Evolutionary conservation across 208 protist species (phyloP), one percentile per base, ranked within the genome.

Genomic region (Herpetomonas tarakana): DNA sequence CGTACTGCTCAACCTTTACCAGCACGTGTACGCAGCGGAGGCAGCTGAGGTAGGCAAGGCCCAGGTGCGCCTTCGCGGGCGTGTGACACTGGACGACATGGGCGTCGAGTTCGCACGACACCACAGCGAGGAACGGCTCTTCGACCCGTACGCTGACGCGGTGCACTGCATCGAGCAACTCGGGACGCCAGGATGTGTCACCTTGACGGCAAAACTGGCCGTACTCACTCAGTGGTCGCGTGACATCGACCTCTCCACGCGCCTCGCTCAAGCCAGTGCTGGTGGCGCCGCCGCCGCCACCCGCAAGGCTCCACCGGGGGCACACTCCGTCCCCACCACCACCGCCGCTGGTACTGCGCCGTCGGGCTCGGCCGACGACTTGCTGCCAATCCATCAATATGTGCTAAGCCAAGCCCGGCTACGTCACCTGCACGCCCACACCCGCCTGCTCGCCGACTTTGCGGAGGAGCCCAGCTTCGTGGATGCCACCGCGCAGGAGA

Each of bases 361-460:
- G n/a, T 65, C 51, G 14, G 84, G 79, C 52, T 92, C 84, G 9
- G 78, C 86, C 0, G 89, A 95, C 69, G 89, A 95, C 51, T 74
- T 95, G 49, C 65, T 95, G 45, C 89, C 89, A 27, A 95, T 95
- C 52, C 77, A 95, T 52, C 82, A 91, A 60, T 95, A 91, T 69
- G 78, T 93, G 2, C 70, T 95, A 12, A 81, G 79, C 28, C 81
- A 86, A 38, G 74, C 79, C 29, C 69, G 52, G 38, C 58, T 84
- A 44, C 38, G 28, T 0, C 57, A 78, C 50, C 59, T 92, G 35
- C 88, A 81, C 63, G 78, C 82, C 19, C 76, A 87, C 26, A 74
- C 75, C 25, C 81, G 72, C 44, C 46, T 95, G 35, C 71, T 95
- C 24, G 73, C 71, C 2, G 89, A 95, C 68, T 78, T 91, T 19